Conservation (phyloP, 2,329 filamentous ascomycete species). For the Penicillium thymicola region DNA sequence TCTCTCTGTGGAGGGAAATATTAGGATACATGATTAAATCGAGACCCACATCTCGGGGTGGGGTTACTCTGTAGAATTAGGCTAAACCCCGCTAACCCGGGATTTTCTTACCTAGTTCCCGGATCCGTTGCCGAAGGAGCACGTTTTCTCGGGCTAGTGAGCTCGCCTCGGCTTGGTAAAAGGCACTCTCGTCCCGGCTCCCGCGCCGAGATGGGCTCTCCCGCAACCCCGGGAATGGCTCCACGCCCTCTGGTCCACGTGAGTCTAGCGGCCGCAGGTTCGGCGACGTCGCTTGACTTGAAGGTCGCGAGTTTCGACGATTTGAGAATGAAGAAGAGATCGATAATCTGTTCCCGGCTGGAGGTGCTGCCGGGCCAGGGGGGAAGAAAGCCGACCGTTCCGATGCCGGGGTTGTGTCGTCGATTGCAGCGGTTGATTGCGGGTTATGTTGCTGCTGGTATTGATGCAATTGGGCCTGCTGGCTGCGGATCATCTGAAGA, state of each 20-base stretch:
- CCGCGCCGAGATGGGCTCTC: constrained; percentile 34
- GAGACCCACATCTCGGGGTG: not conserved
- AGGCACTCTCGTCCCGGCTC: constrained; percentile 47
- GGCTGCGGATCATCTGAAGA: constrained; percentile 49
- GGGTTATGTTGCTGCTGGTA: constrained; percentile 31
- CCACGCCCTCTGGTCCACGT: constrained; percentile 24
- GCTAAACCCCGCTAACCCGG: not conserved
- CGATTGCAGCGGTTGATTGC: constrained; percentile 36
- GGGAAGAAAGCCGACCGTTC: constrained; percentile 43
- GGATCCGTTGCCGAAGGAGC: constrained; percentile 47
- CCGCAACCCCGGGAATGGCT: constrained; percentile 27
- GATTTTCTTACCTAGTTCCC: constrained; percentile 42
- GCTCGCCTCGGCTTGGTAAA: constrained; percentile 48
- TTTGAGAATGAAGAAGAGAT: constrained; percentile 35
- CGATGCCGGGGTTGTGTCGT: constrained; percentile 44
- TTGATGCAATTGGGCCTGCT: constrained; percentile 46
- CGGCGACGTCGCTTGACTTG: constrained; percentile 40
- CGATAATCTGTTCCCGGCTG: constrained; percentile 33
- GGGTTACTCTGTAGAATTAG: not conserved
- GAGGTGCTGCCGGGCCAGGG: constrained; percentile 17
- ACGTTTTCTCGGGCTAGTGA: constrained; percentile 48
- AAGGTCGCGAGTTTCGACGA: constrained; percentile 33
- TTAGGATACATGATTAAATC: not conserved
- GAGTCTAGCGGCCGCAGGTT: constrained; percentile 34
- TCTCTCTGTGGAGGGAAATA: constrained; percentile 14